These are phyloP conservation scores for Tolypocladium nubicola DNA, from an alignment of 2,329 filamentous ascomycete species.

Conservation along the genomic window DNA sequence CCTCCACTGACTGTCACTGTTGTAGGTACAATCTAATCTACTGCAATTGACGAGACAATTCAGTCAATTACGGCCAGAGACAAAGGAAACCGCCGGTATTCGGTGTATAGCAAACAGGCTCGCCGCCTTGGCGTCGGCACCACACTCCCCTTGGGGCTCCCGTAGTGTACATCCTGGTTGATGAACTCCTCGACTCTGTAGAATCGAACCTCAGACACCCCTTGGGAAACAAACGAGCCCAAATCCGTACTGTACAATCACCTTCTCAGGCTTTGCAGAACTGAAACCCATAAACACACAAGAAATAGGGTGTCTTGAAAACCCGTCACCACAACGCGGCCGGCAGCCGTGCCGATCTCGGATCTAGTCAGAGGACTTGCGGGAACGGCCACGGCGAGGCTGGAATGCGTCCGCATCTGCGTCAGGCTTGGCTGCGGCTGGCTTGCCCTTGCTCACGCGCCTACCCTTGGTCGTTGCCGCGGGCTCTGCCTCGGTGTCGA, in stretches of 20 bases:
- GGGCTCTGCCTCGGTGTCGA: slow-evolving; percentile 5
- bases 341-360: not conserved
- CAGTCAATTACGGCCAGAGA: not conserved
- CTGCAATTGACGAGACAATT: not conserved
- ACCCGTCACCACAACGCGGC: not conserved
- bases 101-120: not conserved
- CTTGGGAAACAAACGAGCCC: not conserved
- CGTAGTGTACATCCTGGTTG: not conserved
- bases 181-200: not conserved
- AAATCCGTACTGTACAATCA: not conserved
- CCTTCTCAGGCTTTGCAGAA: not conserved
- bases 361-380: slow-evolving; percentile 9
- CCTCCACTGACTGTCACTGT: not conserved
- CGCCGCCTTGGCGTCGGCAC: not conserved
- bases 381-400: slow-evolving; percentile 13
- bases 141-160: no score
- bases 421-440: slow-evolving; percentile 3
- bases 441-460: slow-evolving; percentile 17
- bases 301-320: no score
- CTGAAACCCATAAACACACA: not conserved
- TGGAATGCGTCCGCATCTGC: not conserved
- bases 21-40: no score
- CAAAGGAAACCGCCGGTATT: not conserved
- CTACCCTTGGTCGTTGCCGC: slow-evolving; percentile 20
- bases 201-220: no score